phyloP scores from a whole-genome alignment of 768 basidiomycete genomes.

The Leccinum subtestaceum region DNA sequence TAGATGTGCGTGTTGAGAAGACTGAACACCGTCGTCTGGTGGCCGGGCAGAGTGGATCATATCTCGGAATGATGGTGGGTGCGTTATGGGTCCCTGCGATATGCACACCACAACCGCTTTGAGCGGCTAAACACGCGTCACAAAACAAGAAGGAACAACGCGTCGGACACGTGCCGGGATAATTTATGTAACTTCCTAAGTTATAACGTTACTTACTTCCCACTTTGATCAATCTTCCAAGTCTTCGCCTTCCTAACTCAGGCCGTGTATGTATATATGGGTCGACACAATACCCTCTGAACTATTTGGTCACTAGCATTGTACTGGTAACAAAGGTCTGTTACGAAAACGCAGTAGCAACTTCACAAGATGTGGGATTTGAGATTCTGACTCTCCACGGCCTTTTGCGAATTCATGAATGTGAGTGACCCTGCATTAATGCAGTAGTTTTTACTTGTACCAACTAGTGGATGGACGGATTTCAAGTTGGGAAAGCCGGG shows the following conservation, averaged over 20 bases:
- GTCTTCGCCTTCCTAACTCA: not conserved
- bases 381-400: not conserved
- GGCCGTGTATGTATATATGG: not conserved
- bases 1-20: slow-evolving; percentile 10
- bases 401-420: not conserved
- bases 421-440: not conserved
- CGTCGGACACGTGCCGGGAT: slow-evolving; percentile 15
- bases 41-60: slow-evolving; percentile 9
- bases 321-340: not conserved
- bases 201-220: too few relatives aligned
- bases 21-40: slow-evolving; percentile 3
- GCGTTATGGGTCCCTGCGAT: not conserved
- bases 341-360: not conserved
- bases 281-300: not conserved
- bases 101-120: too few relatives aligned
- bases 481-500: not conserved
- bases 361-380: not conserved
- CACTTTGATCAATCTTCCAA: not conserved
- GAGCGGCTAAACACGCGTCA: not conserved
- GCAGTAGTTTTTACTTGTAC: not conserved
- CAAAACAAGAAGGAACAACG: slow-evolving; percentile 8
- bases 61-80: not conserved
- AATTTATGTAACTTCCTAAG: not conserved
- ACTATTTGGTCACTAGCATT: not conserved
- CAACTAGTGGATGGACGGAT: not conserved